A percentile compares a stretch with the other conserved stretches of the same genome.
Evolutionary conservation across 2,329 filamentous ascomycete genomes (phyloP).

Genomic region (Teratosphaeria viscida): DNA sequence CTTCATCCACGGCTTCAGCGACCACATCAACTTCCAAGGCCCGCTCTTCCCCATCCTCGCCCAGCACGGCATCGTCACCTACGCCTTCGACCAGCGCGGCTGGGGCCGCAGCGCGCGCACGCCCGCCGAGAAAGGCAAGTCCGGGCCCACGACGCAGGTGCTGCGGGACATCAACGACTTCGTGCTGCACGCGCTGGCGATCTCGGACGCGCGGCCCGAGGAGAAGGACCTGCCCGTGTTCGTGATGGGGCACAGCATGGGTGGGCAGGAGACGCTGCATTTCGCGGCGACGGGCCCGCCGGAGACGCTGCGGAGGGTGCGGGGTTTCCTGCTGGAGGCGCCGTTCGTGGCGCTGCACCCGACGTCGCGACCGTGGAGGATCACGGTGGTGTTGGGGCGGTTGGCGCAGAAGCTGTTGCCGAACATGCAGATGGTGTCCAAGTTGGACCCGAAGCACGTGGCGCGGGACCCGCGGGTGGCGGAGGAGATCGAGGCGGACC

Average conservation of each 20-base stretch:
- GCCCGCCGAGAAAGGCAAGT: slow-evolving; percentile 55
- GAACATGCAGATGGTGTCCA: slow-evolving; percentile 53
- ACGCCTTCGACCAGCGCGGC: slow-evolving; percentile 74
- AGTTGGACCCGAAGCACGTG: slow-evolving; percentile 53
- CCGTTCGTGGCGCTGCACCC: slow-evolving; percentile 68
- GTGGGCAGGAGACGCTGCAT: slow-evolving; percentile 65
- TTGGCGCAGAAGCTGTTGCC: slow-evolving; percentile 60
- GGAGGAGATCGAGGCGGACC: slow-evolving; percentile 52
- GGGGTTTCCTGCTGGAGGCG: slow-evolving; percentile 65
- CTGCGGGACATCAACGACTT: slow-evolving; percentile 71
- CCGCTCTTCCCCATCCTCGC: slow-evolving; percentile 63
- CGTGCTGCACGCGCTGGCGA: slow-evolving; percentile 33
- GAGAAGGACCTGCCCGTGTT: slow-evolving; percentile 51
- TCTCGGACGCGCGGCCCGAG: slow-evolving; percentile 32
- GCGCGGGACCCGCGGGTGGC: slow-evolving; percentile 57
- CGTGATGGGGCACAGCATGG: slow-evolving; percentile 86
- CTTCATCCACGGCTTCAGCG: slow-evolving; percentile 83
- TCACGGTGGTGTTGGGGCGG: slow-evolving; percentile 57
- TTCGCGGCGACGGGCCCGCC: slow-evolving; percentile 39
- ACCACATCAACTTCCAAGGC: slow-evolving; percentile 68
- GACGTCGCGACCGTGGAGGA: slow-evolving; percentile 49
- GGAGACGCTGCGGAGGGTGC: slow-evolving; percentile 49
- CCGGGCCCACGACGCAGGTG: slow-evolving; percentile 63
- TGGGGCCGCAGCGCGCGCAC: slow-evolving; percentile 67
- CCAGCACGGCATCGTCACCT: slow-evolving; percentile 60